Evolutionary conservation across 768 basidiomycete genomes (phyloP).

Genomic region (Psilocybe cyanescens): DNA sequence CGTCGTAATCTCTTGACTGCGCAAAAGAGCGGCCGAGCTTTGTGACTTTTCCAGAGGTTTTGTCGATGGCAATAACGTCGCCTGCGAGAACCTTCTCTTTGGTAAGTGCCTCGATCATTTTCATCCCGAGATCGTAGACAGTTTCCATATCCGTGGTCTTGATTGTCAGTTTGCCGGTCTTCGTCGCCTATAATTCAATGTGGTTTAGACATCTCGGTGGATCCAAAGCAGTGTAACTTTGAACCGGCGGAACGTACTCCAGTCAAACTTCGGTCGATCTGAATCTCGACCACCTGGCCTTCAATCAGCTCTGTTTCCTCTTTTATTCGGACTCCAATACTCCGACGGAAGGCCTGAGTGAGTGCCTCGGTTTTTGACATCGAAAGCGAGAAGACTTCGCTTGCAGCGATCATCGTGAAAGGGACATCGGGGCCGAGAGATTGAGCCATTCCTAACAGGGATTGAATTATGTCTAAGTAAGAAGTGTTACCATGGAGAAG

Average conservation of each 20-base stretch:
- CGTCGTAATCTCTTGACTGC: conserved; percentile 97
- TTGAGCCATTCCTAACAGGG: conserved; percentile 90
- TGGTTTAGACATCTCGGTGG: neutral
- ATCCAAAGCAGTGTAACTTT: conserved; percentile 15
- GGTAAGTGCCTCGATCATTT: conserved; percentile 98
- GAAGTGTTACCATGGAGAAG: conserved; percentile 17
- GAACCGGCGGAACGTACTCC: conserved; percentile 60
- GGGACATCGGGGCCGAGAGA: conserved; percentile 93
- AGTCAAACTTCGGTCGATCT: conserved; percentile 95
- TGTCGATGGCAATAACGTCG: conserved; percentile 96
- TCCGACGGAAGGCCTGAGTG: conserved; percentile 93
- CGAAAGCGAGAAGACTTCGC: conserved; percentile 97
- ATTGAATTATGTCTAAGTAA: conserved; percentile 1
- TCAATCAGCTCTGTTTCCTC: conserved; percentile 98
- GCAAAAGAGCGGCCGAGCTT: conserved; percentile 97
- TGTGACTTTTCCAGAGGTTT: conserved; percentile 94
- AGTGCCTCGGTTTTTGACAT: conserved; percentile 99
- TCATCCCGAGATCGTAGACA: conserved; percentile 96
- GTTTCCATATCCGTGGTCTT: conserved; percentile 99
- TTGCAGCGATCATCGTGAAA: conserved; percentile 96
- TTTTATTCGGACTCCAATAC: conserved; percentile 96
- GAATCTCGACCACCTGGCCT: conserved; percentile 98
- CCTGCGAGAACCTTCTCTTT: conserved; percentile 97
- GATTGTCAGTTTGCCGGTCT: conserved; percentile 96
- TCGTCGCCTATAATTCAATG: conserved; percentile 72